Evolutionary conservation across 1,139 yeast species (phyloP).

Genomic region (Kluyveromyces marxianus): DNA sequence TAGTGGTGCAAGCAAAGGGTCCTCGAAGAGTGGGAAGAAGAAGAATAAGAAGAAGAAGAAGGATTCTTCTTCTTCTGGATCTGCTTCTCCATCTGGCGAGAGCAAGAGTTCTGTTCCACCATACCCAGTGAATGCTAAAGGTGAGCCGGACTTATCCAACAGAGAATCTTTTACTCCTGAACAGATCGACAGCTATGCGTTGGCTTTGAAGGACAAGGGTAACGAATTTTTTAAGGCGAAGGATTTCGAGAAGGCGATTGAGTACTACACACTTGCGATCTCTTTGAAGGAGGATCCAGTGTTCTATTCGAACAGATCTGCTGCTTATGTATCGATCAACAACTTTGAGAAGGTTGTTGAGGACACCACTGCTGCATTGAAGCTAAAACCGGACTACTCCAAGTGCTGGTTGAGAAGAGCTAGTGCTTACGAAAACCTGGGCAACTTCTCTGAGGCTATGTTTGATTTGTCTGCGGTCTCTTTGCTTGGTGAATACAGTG

Average conservation of each 20-base stretch:
- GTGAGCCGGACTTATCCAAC: constrained; percentile 50
- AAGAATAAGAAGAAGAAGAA: constrained; percentile 36
- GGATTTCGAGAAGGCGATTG: constrained; percentile 65
- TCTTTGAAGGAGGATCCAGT: constrained; percentile 73
- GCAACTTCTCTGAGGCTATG: constrained; percentile 75
- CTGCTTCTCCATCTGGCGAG: constrained; percentile 12
- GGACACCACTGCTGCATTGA: constrained; percentile 80
- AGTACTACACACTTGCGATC: constrained; percentile 71
- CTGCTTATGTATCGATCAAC: constrained; percentile 80
- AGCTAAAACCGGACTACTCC: constrained; percentile 79
- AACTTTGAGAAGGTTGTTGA: constrained; percentile 77
- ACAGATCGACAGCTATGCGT: constrained; percentile 63
- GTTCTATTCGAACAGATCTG: constrained; percentile 89
- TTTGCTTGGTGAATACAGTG: constrained; percentile 69
- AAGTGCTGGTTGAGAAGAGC: constrained; percentile 82
- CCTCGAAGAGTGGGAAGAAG: constrained; percentile 34
- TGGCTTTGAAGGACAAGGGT: constrained; percentile 82
- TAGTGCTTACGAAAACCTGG: constrained; percentile 78
- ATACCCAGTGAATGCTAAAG: constrained; percentile 43
- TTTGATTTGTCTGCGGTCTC: constrained; percentile 85
- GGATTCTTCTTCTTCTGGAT: constrained; percentile 34
- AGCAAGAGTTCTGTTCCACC: constrained; percentile 12
- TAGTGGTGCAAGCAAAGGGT: constrained; percentile 11
- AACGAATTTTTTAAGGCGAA: constrained; percentile 69
- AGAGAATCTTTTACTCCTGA: constrained; percentile 42